Percentiles rank a stretch among this genome's conserved stretches.
Evolutionary conservation across 768 basidiomycete species (phyloP).

Genomic region (Kwoniella heveanensis): DNA sequence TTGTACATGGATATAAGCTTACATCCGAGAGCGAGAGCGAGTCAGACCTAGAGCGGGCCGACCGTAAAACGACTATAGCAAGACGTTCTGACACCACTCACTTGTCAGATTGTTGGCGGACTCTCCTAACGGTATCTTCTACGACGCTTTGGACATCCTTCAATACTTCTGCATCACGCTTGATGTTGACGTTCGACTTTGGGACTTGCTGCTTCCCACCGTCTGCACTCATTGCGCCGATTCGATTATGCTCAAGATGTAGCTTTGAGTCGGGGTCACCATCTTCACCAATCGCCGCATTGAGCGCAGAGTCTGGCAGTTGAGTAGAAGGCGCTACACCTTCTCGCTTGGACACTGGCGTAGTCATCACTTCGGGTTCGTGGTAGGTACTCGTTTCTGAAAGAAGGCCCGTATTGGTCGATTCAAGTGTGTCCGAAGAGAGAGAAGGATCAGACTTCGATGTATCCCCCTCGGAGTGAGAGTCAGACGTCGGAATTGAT

Average conservation of each 20-base stretch:
- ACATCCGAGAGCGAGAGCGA: too few relatives aligned
- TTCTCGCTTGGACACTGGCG: conserved; percentile 3
- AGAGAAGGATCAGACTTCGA: too few relatives aligned
- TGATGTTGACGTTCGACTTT: not conserved
- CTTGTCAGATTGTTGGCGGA: conserved; percentile 41
- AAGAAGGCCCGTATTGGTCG: not conserved
- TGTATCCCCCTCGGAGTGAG: not conserved
- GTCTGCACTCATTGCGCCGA: not conserved
- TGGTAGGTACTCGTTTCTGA: not conserved
- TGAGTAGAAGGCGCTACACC: too few relatives aligned
- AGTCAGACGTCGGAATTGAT: not conserved
- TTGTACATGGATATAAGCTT: too few relatives aligned
- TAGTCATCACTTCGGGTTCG: not conserved
- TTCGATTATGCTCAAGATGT: too few relatives aligned
- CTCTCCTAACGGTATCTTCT: conserved; percentile 40
- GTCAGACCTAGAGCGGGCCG: too few relatives aligned
- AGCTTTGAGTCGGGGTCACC: too few relatives aligned
- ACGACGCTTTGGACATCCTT: conserved; percentile 33
- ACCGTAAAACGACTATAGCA: too few relatives aligned
- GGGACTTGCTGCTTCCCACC: not conserved
- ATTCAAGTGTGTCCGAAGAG: too few relatives aligned
- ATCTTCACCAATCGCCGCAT: too few relatives aligned
- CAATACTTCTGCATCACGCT: conserved; percentile 1
- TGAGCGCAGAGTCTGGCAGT: too few relatives aligned
- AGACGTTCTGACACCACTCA: too few relatives aligned